Evolutionary conservation across 2,329 filamentous ascomycete genomes (phyloP), one percentile per base, ranked within the genome.

Genomic region (Epichloe gansuensis): DNA sequence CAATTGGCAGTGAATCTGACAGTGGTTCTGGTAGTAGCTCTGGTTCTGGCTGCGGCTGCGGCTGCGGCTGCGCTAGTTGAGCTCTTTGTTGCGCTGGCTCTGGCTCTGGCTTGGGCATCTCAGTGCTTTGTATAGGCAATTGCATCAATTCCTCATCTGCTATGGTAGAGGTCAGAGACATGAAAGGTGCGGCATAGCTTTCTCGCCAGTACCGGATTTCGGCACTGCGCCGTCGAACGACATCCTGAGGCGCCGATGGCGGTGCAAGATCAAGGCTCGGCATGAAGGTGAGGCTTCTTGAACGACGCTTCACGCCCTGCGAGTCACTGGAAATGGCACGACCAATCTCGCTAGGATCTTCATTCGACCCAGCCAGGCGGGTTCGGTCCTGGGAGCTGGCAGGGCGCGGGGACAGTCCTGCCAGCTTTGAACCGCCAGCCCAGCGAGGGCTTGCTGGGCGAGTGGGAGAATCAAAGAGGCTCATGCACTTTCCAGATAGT

Each of bases 201-300:
- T 79, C 75, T 55, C 81, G 73, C 80, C 81, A 83, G 59, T 80
- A 81, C 12, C 78, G 75, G 41, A 83, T 82, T 62, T 85, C 81
- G 52, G 81, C 79, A 60, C 79, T 83, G 34, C 80, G 75, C 38
- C 79, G 74, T 44, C 80, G 73, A 4, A 64, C 54, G 42, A 66
- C 65, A 2, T 57, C 58, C 23, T 67, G 64, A 4, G 47, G 28
- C 12, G 42, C 8, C 6, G 53, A 48, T 12, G 51, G 9, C 7
- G 45, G 46, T 8, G 48, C n/a, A 4, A 43, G n/a, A 12, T 67
- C 65, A 21, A 72, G 57, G 34, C 72, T 69, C 5, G 72, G 68
- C 21, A 83, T 67, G 9, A 78, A 77, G 0, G 79, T 80, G 11
- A 84, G 63, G 57, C 80, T 83, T 48, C 80, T 72, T 2, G 80